Percentiles rank a stretch among this genome's conserved stretches.
phyloP scores from a whole-genome alignment of 345 rosid genomes.

The Durio zibethinus region DNA sequence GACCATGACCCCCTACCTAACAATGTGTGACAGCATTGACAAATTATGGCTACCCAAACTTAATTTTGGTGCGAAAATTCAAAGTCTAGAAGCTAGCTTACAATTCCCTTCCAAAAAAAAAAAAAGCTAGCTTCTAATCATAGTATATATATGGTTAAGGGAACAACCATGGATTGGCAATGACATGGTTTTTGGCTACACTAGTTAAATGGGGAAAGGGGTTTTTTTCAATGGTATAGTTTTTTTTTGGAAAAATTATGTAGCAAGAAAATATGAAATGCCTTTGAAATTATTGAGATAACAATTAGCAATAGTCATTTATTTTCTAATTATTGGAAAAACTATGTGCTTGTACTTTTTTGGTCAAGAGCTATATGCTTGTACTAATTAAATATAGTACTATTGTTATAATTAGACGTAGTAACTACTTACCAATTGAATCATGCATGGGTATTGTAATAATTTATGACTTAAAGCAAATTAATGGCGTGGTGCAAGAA shows the following conservation, averaged over 20 bases:
- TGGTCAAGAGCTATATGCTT: no score
- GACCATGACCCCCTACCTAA: background rate
- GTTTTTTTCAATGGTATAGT: no score
- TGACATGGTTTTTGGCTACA: background rate
- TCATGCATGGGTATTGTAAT: no score
- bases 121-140: background rate
- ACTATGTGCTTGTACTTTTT: background rate
- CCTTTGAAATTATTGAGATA: no score
- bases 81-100: background rate
- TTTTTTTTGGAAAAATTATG: background rate
- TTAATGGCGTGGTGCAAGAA: no score
- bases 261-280: background rate
- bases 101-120: no score
- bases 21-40: constrained; percentile 1
- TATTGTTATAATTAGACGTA: background rate
- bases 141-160: background rate
- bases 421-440: background rate
- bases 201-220: background rate
- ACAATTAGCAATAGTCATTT: no score
- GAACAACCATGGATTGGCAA: background rate
- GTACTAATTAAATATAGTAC: background rate
- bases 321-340: background rate
- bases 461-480: no score
- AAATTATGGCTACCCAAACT: background rate
- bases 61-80: background rate